phyloP scores from a whole-genome alignment of 2,329 filamentous ascomycete genomes.

The Onygena corvina region DNA sequence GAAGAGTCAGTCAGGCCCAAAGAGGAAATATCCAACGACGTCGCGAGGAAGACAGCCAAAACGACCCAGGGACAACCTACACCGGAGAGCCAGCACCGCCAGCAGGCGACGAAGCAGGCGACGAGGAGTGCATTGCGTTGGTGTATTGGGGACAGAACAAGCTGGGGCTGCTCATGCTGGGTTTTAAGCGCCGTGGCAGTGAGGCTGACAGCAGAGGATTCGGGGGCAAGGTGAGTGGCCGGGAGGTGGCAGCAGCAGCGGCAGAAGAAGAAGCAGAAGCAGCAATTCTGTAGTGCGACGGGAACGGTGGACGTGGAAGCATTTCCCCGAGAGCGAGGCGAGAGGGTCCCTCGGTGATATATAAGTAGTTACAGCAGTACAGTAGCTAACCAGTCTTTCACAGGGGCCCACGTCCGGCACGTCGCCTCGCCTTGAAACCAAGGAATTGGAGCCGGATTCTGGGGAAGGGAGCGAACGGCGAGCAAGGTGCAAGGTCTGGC shows the following conservation, averaged over 20 bases:
- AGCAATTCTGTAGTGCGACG: constrained; percentile 1
- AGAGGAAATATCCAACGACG: background rate
- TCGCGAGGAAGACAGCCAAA: background rate
- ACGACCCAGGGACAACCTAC: background rate
- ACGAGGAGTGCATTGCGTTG: constrained; percentile 3
- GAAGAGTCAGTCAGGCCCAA: background rate
- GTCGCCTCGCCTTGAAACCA: constrained; percentile 2
- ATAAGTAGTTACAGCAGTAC: too few species aligned
- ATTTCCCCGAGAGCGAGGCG: constrained; percentile 2
- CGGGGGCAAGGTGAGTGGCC: background rate
- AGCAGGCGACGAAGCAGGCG: background rate
- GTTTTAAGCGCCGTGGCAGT: background rate
- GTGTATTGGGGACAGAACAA: constrained; percentile 2
- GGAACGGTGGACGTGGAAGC: background rate
- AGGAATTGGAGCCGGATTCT: constrained; percentile 6
- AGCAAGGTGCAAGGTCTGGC: background rate
- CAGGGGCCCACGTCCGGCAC: background rate
- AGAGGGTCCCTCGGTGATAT: background rate
- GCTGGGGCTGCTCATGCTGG: background rate
- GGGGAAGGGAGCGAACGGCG: constrained; percentile 4
- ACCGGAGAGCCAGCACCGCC: background rate
- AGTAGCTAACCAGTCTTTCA: background rate
- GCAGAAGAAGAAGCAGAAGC: background rate
- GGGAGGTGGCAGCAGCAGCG: background rate
- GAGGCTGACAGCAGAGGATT: background rate